Evolutionary conservation across 345 rosid species (phyloP).

Genomic region (Gossypium mustelinum): DNA sequence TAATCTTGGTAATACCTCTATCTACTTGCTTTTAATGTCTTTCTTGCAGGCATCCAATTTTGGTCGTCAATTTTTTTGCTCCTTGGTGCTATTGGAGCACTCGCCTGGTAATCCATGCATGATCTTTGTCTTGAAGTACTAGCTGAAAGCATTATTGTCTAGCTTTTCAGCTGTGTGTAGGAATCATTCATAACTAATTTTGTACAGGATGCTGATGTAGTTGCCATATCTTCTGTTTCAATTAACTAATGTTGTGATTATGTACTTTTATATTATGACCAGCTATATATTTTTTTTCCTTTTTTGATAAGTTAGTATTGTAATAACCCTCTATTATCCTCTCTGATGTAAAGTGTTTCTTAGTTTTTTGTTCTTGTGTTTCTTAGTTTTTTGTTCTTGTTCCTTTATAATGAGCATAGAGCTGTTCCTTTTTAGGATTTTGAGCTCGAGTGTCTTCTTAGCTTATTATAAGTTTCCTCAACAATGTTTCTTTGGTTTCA

Average conservation of each 20-base stretch:
- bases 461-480: neutral
- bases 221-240: conserved; percentile 1
- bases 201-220: neutral
- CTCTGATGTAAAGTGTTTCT: no score
- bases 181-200: neutral
- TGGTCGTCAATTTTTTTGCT: conserved; percentile 88
- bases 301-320: neutral
- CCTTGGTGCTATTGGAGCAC: conserved; percentile 98
- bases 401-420: neutral
- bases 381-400: neutral
- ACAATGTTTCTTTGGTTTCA: conserved; percentile 31
- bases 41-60: conserved; percentile 70
- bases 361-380: neutral
- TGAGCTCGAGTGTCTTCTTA: neutral
- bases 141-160: neutral
- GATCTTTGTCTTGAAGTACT: neutral
- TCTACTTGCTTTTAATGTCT: conserved; percentile 16
- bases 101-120: conserved; percentile 61
- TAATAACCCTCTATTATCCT: no score
- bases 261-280: neutral
- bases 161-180: neutral
- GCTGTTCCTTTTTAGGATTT: neutral
- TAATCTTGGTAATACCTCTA: neutral
- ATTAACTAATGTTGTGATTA: neutral
- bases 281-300: neutral